Conservation (phyloP, 306 rosid species). For the Glycyrrhiza uralensis region DNA sequence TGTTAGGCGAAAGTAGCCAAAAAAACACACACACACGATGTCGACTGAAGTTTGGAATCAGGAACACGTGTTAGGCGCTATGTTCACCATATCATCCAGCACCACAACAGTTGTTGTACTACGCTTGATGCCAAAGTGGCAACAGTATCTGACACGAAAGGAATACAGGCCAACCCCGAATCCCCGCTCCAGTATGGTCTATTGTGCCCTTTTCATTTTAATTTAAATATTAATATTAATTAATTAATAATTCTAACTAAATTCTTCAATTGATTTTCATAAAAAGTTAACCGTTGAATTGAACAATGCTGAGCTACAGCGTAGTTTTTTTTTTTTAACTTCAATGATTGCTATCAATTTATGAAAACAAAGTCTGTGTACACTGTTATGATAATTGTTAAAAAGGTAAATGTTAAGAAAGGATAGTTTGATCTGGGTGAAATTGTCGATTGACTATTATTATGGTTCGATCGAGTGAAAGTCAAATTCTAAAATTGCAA, state of each 20-base stretch:
- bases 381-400: too few relatives aligned
- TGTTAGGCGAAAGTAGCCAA: background rate
- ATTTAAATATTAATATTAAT: background rate
- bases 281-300: too few relatives aligned
- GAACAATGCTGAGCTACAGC: too few relatives aligned
- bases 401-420: background rate
- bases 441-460: too few relatives aligned
- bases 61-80: constrained; percentile 1
- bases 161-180: background rate
- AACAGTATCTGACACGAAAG: constrained; percentile 22
- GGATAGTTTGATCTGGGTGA: too few relatives aligned
- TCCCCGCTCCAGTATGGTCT: background rate
- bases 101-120: background rate
- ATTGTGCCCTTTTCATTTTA: background rate
- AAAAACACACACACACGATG: too few relatives aligned
- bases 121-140: background rate
- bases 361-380: too few relatives aligned
- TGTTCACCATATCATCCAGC: background rate
- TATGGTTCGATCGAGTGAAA: too few relatives aligned
- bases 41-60: background rate
- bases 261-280: background rate
- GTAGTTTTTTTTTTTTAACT: too few relatives aligned
- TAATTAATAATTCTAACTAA: too few relatives aligned
- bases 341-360: too few relatives aligned
- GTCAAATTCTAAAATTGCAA: background rate